Evolutionary conservation across 306 rosid genomes (phyloP).

Genomic region (Pachyrhizus erosus): DNA sequence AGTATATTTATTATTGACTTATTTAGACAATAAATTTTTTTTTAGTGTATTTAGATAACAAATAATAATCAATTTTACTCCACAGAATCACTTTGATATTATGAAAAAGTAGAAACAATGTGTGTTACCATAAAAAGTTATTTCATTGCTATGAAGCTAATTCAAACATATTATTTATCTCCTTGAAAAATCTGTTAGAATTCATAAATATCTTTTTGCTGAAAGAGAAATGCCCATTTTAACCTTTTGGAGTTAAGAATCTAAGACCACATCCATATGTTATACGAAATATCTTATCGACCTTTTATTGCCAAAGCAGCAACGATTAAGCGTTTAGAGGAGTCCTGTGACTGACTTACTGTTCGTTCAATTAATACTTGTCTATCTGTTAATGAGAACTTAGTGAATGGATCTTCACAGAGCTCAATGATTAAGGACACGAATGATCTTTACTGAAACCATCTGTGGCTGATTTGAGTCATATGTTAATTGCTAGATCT

Average conservation of each 20-base stretch:
- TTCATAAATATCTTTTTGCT: background rate
- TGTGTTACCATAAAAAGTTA: too few relatives aligned
- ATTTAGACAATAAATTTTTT: too few relatives aligned
- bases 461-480: background rate
- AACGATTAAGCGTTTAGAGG: background rate
- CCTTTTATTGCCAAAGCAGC: background rate
- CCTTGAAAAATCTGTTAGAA: background rate
- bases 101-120: too few relatives aligned
- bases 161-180: too few relatives aligned
- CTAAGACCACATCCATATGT: background rate
- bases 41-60: too few relatives aligned
- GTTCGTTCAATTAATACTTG: background rate
- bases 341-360: background rate
- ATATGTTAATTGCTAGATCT: constrained; percentile 20
- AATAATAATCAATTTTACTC: too few relatives aligned
- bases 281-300: background rate
- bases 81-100: too few relatives aligned
- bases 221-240: background rate
- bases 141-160: too few relatives aligned
- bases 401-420: background rate
- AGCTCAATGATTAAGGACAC: background rate
- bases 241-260: background rate
- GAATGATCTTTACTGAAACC: background rate
- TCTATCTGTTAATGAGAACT: background rate
- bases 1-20: background rate